Base-by-base conservation (phyloP, 75 land plant genomes). In the Cunninghamia lanceolata region DNA sequence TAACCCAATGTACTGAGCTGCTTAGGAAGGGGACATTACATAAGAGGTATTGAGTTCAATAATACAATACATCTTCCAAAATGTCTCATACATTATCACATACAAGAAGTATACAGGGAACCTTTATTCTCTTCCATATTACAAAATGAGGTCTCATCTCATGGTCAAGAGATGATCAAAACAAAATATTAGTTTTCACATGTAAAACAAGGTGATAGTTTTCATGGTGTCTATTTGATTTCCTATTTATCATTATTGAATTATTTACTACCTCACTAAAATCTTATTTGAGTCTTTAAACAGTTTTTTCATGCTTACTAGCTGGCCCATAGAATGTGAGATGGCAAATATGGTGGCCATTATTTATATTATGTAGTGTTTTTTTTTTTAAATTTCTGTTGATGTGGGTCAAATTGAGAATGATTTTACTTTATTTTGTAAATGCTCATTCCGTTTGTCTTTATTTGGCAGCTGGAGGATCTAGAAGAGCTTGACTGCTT, bases 401-500 rank as follows among this genome's bases (percentile, higher is more conserved):
- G 68, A 13, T 30, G 32, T 13, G 9, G 82, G 21, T 80, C 47
- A 80, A 3, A 83, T 19, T 84, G n/a, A 45, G 3, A 15, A 46
- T 30, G 1, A 32, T 59, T 68, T 66, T 1, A 45, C 25, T 54
- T 87, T 0, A 59, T 53, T 73, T 40, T 88, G 35, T 84, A 79
- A 71, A 5, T 73, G 2, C 42, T 88, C 79, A 81, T 86, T 16
- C 45, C 46, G n/a, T 80, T 80, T 28, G n/a, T 28, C 32, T 83
- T 36, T 1, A 53, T 11, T 83, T 35, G 86, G 87, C 93, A 97
- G 98, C 87, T 97, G 85, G 89, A 90, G 80, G 94, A 96, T 63
- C 93, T 97, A 74, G 92, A 95, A 83, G 90, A 92, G 52, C 66
- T 95, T 66, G 98, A 97, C 73, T 93, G 94, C 85, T 89, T 97